Base-by-base conservation (phyloP, 2,329 filamentous ascomycete genomes). In the Arachnomyces sp. region DNA sequence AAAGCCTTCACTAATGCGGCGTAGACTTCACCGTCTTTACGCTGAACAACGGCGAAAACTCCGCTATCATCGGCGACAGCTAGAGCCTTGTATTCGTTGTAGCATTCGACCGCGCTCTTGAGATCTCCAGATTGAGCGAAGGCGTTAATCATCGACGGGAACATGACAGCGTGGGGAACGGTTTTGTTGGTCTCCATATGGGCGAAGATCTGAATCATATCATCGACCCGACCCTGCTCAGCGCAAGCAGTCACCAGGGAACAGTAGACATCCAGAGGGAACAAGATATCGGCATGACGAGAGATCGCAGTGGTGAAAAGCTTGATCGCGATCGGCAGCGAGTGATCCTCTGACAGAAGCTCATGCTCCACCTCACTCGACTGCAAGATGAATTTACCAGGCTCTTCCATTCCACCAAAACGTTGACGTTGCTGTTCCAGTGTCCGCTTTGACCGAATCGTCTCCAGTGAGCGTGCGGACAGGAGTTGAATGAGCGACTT, bases 71-170 rank as follows among this genome's bases (percentile, higher is more conserved):
- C 77, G 30, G 83, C 80, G 38, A 96, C 78, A n/a, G 90, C 89
- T 31, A 95, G 72, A 34, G 79, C 77, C 56, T 87, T 87, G 72
- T 96, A 96, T 64, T 95, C 86, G 49, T 93, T 90, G 67, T 95
- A 98, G 65, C 87, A 88, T 60, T 95, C 88, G 5, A 96, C 86
- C 14, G 89, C 92, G 52, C 85, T 93, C 53, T 81, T 74, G 33
- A 96, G 68, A 58, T 96, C 88, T 36, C 88, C 85, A 8, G 76
- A 77, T 31, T 77, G 76, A 45, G 86, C 86, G 57, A 95, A 96
- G 1, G 89, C 88, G n/a, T 84, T 81, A 60, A 98, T 95, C 86
- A 98, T 95, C 13, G 82, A 77, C 1, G 88, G 84, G 65, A 95
- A 96, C 38, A 90, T 86, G 34, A 83, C 79, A 4, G 87, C 82